These are phyloP conservation scores for apple (Malus domestica) DNA, from an alignment of 306 rosid species.

Conservation along the genomic window ASM211411v1 NC_041791.1:1906501-1907000, in stretches of 20 bases:
- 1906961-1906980: neutral
- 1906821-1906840: conserved; percentile 34
- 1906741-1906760: neutral
- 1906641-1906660: neutral
- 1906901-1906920: neutral
- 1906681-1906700: conserved; percentile 19
- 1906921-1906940: neutral
- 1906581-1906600: neutral
- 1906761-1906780: neutral
- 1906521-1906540: neutral
- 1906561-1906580: neutral
- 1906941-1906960: too few relatives aligned
- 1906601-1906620: neutral
- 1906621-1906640: neutral
- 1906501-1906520: neutral
- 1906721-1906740: neutral
- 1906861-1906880: neutral
- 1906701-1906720: neutral
- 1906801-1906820: conserved; percentile 27
- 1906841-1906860: neutral
- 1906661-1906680: conserved; percentile 6
- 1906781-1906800: neutral
- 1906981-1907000: neutral
- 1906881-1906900: neutral
- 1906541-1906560: neutral